Conservation (phyloP, 2,329 filamentous ascomycete species). For the Cadophora sp. region DNA sequence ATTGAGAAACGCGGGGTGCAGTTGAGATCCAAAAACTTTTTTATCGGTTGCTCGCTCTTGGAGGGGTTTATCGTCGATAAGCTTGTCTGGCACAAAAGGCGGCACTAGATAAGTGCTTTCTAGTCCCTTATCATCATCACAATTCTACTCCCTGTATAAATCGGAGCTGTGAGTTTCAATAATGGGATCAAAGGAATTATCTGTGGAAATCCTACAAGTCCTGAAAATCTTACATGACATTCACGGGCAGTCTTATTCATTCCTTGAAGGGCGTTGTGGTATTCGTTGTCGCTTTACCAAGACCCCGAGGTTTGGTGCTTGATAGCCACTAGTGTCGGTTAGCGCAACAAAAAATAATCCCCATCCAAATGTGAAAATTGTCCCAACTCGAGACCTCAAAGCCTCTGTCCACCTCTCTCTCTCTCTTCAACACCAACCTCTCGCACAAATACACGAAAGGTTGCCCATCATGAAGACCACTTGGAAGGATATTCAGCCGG, state of each 20-base stretch:
- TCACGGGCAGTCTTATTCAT: no score
- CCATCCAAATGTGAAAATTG: conserved; percentile 13
- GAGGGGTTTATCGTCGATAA: conserved; percentile 1
- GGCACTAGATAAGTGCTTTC: not conserved
- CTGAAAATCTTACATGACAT: no score
- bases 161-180: no score
- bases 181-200: no score
- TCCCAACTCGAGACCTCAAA: conserved; percentile 2
- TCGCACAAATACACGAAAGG: conserved; percentile 16
- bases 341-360: conserved; percentile 6
- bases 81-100: not conserved
- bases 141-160: no score
- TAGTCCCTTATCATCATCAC: no score
- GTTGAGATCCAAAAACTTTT: not conserved
- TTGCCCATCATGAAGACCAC: conserved; percentile 63
- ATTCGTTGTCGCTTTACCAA: not conserved
- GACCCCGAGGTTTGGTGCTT: not conserved
- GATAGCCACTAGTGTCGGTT: conserved; percentile 11
- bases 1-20: not conserved
- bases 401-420: not conserved
- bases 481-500: conserved; percentile 82
- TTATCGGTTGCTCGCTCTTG: not conserved
- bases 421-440: not conserved
- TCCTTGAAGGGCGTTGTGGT: no score
- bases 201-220: no score